Percentiles rank a stretch among this genome's conserved stretches.
These are phyloP conservation scores for Microdochium trichocladiopsis DNA, from an alignment of 2,329 filamentous ascomycete species.

Conservation along the genomic window DNA sequence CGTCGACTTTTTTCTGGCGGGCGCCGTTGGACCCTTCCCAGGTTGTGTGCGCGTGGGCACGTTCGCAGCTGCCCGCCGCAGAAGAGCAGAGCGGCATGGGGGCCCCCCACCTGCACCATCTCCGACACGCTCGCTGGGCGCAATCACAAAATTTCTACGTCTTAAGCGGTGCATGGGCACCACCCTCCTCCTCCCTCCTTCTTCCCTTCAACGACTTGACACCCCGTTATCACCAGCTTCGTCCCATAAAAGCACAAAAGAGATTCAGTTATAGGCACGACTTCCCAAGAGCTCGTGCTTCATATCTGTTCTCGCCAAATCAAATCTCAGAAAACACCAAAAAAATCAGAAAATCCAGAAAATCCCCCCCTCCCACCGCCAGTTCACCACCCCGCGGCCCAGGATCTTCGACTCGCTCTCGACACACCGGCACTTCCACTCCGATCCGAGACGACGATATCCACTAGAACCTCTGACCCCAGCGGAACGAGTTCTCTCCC, in stretches of 20 bases:
- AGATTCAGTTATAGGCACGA: conserved; percentile 42
- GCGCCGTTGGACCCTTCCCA: not conserved
- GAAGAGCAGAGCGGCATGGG: too few species aligned
- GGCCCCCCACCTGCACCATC: too few species aligned
- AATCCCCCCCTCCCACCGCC: conserved; percentile 24
- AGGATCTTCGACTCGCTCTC: not conserved
- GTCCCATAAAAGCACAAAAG: conserved; percentile 40
- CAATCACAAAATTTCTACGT: not conserved
- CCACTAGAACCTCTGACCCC: not conserved
- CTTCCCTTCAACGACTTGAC: conserved; percentile 35
- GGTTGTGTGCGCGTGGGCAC: not conserved
- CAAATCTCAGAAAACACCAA: conserved; percentile 44
- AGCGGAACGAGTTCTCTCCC: not conserved
- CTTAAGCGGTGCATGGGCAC: not conserved
- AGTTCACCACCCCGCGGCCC: not conserved
- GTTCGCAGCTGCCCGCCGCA: not conserved
- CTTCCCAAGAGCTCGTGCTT: conserved; percentile 38
- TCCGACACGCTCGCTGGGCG: not conserved
- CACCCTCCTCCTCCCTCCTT: conserved; percentile 27
- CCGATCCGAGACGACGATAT: conserved; percentile 7
- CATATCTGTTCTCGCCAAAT: conserved; percentile 53
- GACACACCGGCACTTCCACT: conserved; percentile 4
- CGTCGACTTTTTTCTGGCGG: not conserved
- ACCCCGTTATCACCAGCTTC: conserved; percentile 39
- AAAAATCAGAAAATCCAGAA: conserved; percentile 54